Evolutionary conservation across 2,329 filamentous ascomycete genomes (phyloP), one percentile per base, ranked within the genome.

Genomic region (Arthrobotrys musiformis): DNA sequence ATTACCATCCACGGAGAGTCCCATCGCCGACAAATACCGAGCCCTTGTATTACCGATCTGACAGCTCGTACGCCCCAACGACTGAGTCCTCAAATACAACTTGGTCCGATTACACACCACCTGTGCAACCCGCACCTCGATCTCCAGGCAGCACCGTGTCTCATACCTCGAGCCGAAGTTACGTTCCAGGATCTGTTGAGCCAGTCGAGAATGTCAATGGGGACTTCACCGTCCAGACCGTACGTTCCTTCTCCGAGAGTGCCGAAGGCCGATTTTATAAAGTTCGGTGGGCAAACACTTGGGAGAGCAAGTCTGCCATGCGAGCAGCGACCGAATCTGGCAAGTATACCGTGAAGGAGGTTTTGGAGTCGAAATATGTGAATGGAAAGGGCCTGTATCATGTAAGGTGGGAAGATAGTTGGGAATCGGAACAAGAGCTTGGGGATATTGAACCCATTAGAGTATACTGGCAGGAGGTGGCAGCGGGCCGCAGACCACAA

Each of bases 241-340:
- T 78, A 42, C 52, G 64, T 4, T 73, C 74, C 15, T 63, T 73
- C 22, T 72, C 74, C 15, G 69, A 72, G 8, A 69, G 68, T 5
- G 24, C 61, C 5, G 68, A 78, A 22, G 74, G 68, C 24, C 67
- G 69, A 13, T 78, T 60, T 30, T 78, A 78, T 22, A 78, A 78
- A 17, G 54, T 78, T n/a, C 68, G 69, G n/a, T 78, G 74, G 74
- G 62, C 62, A 30, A 63, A 68, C 26, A 78, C 68, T 33, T 78
- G 74, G 74, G 74, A 78, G 40, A 78, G 52, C 62, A 78, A 78
- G 28, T 17, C 67, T 5, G 73, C 74, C 17, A 69, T 78, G 74
- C 54, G 74, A 17, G 28, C 40, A 13, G 63, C 67, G 22, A 78
- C 68, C n/a, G 74, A 72, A 19, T 73, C 62, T 19, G 68, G 68